phyloP scores from a whole-genome alignment of 768 basidiomycete species.

The Nevesoporus exiguus region DNA sequence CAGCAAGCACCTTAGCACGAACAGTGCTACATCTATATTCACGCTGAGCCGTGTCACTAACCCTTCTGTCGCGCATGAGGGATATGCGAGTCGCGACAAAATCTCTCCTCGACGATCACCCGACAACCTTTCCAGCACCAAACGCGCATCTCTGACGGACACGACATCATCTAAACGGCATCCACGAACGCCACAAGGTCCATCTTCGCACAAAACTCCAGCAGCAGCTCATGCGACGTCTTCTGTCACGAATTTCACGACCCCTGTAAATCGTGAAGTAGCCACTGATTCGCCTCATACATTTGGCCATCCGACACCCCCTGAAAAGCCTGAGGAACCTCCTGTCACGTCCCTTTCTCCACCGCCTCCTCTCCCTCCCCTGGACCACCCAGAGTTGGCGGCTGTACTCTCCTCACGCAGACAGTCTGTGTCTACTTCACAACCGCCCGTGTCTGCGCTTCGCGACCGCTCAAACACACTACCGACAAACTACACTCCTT shows the following conservation, averaged over 20 bases:
- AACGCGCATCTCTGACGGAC: slow-evolving; percentile 30
- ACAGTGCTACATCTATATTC: slow-evolving; percentile 19
- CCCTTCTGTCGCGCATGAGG: slow-evolving; percentile 4
- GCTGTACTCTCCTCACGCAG: slow-evolving; percentile 20
- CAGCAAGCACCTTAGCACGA: slow-evolving; percentile 10
- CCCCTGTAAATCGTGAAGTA: slow-evolving; percentile 24
- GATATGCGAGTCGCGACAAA: slow-evolving; percentile 7
- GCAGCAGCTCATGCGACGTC: slow-evolving; percentile 8
- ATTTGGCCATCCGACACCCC: slow-evolving; percentile 39
- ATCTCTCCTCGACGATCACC: slow-evolving; percentile 21
- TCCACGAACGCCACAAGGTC: slow-evolving; percentile 26
- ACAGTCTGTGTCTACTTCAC: slow-evolving; percentile 9
- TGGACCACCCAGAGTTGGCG: slow-evolving; percentile 39
- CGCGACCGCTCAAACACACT: slow-evolving; percentile 26
- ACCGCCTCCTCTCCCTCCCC: slow-evolving; percentile 54
- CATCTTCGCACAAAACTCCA: slow-evolving; percentile 19
- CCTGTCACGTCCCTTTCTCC: slow-evolving; percentile 32
- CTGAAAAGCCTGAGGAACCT: slow-evolving; percentile 17
- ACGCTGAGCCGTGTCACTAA: slow-evolving; percentile 20
- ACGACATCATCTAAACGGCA: slow-evolving; percentile 26
- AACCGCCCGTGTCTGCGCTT: slow-evolving; percentile 5
- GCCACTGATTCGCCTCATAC: slow-evolving; percentile 39
- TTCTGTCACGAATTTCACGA: slow-evolving; percentile 23
- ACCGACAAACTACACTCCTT: slow-evolving; percentile 12
- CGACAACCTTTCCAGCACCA: slow-evolving; percentile 20